Base-by-base conservation (phyloP, 805 yeast genomes). In the Wickerhamomyces silvicola region DNA sequence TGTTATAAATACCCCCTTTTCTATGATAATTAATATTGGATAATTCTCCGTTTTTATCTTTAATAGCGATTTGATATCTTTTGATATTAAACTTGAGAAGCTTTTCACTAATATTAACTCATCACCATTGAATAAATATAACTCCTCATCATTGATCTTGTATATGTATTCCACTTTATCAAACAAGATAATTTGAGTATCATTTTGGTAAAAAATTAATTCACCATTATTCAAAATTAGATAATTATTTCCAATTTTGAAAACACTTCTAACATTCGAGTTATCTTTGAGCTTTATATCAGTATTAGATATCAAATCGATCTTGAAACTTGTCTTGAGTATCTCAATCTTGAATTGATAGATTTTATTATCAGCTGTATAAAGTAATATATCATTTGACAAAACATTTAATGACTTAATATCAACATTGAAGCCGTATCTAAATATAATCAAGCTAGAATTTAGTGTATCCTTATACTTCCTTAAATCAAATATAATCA, bases 111-210 rank as follows among this genome's bases (percentile, higher is more conserved):
- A 32, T 2, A 59, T 41, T 5, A 68, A 36, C 4, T 52, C 45
- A 18, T 56, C 58, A 2, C 74, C 74, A 33, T 59, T 55, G 47
- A 59, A 65, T 10, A 66, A 42, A 32, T 62, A 60, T 27, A 59
- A 41, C 22, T 42, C 45, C 6, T 46, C 44, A 8, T 42, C 31
- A 12, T 42, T 41, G 27, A 51, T 38, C 33, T 43, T 48, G 24
- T 48, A 43, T 28, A 46, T 31, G 24, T 31, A 47, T 28, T 50
- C 56, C n/a, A 49, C 42, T 18, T 39, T 47, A 3, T 49, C 49
- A 28, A 52, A 45, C 10, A 52, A 35, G 22, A 48, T 20, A 8
- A 36, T 22, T 25, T 40, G 44, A 9, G 34, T 42, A 31, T 32
- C 28, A n/a, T 33, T 32, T 18, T 38, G 40, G 19, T 54, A 24